Percentiles rank a stretch among this genome's conserved stretches.
Evolutionary conservation across 2,329 filamentous ascomycete genomes (phyloP).

Genomic region (Hawksworthiomyces lignivorus): DNA sequence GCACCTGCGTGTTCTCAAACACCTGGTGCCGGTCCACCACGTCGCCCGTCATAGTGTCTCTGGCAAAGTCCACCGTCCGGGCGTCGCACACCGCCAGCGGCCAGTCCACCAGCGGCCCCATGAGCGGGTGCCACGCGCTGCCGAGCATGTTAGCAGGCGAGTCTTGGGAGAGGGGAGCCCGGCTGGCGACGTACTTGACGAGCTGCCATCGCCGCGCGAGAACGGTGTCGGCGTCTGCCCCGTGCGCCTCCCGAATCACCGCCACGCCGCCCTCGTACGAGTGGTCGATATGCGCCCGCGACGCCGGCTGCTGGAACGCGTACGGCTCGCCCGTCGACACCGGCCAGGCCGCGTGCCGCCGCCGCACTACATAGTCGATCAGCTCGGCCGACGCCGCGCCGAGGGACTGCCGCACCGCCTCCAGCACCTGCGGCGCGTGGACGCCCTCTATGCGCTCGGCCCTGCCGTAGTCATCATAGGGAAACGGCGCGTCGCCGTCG

Average conservation of each 20-base stretch:
- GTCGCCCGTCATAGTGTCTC: slow-evolving; percentile 17
- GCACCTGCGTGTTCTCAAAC: slow-evolving; percentile 18
- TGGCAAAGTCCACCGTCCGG: slow-evolving; percentile 14
- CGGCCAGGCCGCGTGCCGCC: slow-evolving; percentile 12
- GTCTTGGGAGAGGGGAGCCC: neutral
- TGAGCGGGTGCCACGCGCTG: slow-evolving; percentile 18
- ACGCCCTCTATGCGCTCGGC: slow-evolving; percentile 5
- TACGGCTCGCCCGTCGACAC: slow-evolving; percentile 14
- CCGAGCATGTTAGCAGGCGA: neutral
- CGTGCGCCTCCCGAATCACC: slow-evolving; percentile 44
- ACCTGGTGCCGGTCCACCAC: slow-evolving; percentile 16
- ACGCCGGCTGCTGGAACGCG: slow-evolving; percentile 13
- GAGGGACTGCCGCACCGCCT: slow-evolving; percentile 6
- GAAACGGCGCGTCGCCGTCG: too few species aligned
- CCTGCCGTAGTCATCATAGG: slow-evolving; percentile 8
- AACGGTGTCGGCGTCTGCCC: slow-evolving; percentile 1
- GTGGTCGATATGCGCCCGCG: slow-evolving; percentile 14
- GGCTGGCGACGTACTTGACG: slow-evolving; percentile 10
- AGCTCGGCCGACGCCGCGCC: slow-evolving; percentile 13
- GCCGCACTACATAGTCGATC: slow-evolving; percentile 15
- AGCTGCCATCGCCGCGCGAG: slow-evolving; percentile 8
- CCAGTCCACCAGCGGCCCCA: slow-evolving; percentile 17
- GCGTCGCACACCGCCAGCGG: slow-evolving; percentile 18
- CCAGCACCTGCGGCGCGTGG: slow-evolving; percentile 11
- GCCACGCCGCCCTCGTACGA: slow-evolving; percentile 37